Evolutionary conservation across 2,329 filamentous ascomycete genomes (phyloP).

Genomic region (Colletotrichum sp.): DNA sequence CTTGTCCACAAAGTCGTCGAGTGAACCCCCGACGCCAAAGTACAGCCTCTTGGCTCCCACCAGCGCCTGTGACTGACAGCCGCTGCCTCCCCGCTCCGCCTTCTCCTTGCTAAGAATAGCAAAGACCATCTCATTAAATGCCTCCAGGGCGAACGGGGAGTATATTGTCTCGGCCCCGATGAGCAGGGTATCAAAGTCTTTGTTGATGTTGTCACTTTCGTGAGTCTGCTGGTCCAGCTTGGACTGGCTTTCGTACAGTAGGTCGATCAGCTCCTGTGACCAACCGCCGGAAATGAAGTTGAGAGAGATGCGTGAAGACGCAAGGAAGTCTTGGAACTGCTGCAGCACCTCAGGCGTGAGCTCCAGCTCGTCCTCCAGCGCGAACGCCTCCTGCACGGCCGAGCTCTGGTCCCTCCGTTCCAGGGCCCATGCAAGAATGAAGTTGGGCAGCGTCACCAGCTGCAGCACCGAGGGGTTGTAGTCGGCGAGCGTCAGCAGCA

Average conservation of each 20-base stretch:
- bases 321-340: constrained; percentile 63
- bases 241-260: constrained; percentile 50
- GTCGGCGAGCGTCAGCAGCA: constrained; percentile 74
- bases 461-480: constrained; percentile 82
- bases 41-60: constrained; percentile 82
- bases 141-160: constrained; percentile 71
- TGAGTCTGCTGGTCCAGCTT: not conserved
- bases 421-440: constrained; percentile 73
- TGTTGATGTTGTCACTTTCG: not conserved
- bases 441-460: constrained; percentile 80
- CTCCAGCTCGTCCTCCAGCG: constrained; percentile 66
- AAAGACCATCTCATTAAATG: constrained; percentile 73
- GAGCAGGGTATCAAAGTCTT: constrained; percentile 51
- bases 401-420: constrained; percentile 41
- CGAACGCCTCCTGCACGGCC: constrained; percentile 50
- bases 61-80: constrained; percentile 47
- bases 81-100: constrained; percentile 24
- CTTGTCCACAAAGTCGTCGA: constrained; percentile 72
- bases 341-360: constrained; percentile 61
- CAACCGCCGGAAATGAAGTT: constrained; percentile 78
- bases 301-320: constrained; percentile 55
- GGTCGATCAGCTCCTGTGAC: constrained; percentile 66
- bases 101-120: constrained; percentile 57
- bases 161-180: constrained; percentile 86
- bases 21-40: constrained; percentile 83